Evolutionary conservation across 2,329 filamentous ascomycete species (phyloP), one percentile per base, ranked within the genome.

Genomic region (Aspergillus transmontanensis): DNA sequence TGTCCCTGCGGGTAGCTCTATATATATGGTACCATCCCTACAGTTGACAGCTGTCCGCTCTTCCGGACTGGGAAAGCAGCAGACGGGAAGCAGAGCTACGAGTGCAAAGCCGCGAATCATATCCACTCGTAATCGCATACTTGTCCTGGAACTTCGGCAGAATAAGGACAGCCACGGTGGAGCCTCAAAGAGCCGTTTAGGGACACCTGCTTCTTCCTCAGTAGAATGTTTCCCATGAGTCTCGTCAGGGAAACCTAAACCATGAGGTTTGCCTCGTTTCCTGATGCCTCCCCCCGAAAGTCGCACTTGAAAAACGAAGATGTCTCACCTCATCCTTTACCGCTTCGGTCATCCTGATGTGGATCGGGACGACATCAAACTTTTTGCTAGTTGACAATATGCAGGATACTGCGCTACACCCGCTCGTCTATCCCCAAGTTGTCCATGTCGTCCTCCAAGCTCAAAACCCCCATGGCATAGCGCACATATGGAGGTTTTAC

Each of bases 401-500:
- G 11, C 23, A 32, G 30, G 16, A 51, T 23, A n/a, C 21, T 39
- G 39, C n/a, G 41, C 34, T 45, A 43, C 34, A 2, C 39, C 23
- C 39, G 63, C 65, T 70, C 65, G 57, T 84, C 82, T 46, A 91
- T 72, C 61, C 86, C 86, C 70, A 92, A 76, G 69, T 81, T 83
- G 66, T 87, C 83, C 66, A 95, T 82, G 75, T 96, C 92, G 61
- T 90, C 86, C 71, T 96, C 91, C n/a, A 92, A 85, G 3, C 87
- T 88, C 65, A 96, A 78, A 62, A 97, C 73, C 0, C 94, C 94
- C 74, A 96, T 84, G 1, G 92, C 93, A 80, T 90, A 93, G 70
- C 89, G 88, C 4, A 90, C 83, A 69, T 87, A 83, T 70, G 91
- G 87, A 10, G 83, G 83, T 67, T 85, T 84, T 54, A 90, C 79